Evolutionary conservation across 2,329 filamentous ascomycete species (phyloP).

Genomic region (Botrytis fabae): DNA sequence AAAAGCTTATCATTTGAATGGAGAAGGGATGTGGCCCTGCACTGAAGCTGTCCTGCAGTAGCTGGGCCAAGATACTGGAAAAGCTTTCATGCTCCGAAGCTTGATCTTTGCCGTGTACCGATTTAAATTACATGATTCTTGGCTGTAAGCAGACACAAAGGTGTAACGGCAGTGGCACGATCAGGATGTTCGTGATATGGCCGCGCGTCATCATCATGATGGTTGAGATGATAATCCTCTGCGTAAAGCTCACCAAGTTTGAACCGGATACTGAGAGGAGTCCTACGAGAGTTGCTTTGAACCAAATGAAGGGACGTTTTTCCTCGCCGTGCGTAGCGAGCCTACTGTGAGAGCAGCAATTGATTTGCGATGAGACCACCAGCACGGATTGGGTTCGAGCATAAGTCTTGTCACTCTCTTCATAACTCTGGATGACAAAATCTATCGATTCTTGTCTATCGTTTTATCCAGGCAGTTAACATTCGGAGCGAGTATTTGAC

Average conservation of each 20-base stretch:
- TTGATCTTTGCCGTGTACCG: neutral
- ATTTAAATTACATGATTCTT: neutral
- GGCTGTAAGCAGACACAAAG: neutral
- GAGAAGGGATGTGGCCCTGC: neutral
- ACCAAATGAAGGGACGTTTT: neutral
- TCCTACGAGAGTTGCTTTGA: neutral
- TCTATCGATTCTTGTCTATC: neutral
- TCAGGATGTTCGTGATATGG: neutral
- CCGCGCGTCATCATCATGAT: neutral
- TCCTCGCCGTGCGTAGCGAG: neutral
- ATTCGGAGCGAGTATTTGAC: neutral
- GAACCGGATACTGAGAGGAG: neutral
- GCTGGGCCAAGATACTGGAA: no score
- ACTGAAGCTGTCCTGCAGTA: neutral
- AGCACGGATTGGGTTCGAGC: neutral
- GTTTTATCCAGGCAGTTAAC: neutral
- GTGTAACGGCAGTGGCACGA: neutral
- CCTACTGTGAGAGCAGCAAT: neutral
- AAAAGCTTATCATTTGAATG: constrained; percentile 15
- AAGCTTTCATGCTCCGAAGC: neutral
- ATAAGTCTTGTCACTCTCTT: neutral
- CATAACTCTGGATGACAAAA: neutral
- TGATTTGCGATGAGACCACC: neutral
- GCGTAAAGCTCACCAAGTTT: neutral
- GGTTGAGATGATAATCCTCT: neutral